Evolutionary conservation across 2,329 filamentous ascomycete genomes (phyloP).

Genomic region (Colletotrichum truncatum): DNA sequence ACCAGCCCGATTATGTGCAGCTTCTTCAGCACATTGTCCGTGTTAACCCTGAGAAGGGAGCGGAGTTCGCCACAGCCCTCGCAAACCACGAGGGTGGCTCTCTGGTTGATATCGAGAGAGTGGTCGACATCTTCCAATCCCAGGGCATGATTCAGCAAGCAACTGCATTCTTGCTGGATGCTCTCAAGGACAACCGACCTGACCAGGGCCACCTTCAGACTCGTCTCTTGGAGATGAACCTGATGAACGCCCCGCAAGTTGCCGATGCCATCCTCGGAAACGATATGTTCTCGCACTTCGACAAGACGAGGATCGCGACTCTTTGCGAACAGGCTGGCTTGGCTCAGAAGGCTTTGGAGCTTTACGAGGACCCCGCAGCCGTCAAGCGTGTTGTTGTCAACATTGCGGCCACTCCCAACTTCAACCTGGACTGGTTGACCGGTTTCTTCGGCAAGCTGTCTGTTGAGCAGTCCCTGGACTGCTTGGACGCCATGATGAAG

Average conservation of each 20-base stretch:
- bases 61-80: slow-evolving; percentile 92
- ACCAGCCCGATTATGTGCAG: slow-evolving; percentile 94
- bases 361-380: slow-evolving; percentile 88
- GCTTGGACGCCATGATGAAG: slow-evolving; percentile 95
- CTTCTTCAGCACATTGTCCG: slow-evolving; percentile 93
- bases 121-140: slow-evolving; percentile 97
- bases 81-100: slow-evolving; percentile 89
- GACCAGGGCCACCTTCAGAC: slow-evolving; percentile 96
- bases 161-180: slow-evolving; percentile 96
- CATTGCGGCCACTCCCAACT: slow-evolving; percentile 82
- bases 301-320: slow-evolving; percentile 86
- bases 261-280: slow-evolving; percentile 98
- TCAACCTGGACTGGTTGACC: slow-evolving; percentile 90
- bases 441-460: slow-evolving; percentile 94
- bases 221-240: slow-evolving; percentile 95
- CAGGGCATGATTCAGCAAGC: slow-evolving; percentile 98
- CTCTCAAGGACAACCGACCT: slow-evolving; percentile 91
- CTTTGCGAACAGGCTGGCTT: slow-evolving; percentile 95
- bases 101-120: slow-evolving; percentile 90
- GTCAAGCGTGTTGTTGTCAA: slow-evolving; percentile 92
- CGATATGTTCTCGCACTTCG: slow-evolving; percentile 98
- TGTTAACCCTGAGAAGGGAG: slow-evolving; percentile 90
- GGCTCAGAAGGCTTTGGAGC: slow-evolving; percentile 86
- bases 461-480: slow-evolving; percentile 93
- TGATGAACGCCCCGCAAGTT: slow-evolving; percentile 95